Base-by-base conservation (phyloP, 2,329 filamentous ascomycete genomes). In the Fusarium sp. region DNA sequence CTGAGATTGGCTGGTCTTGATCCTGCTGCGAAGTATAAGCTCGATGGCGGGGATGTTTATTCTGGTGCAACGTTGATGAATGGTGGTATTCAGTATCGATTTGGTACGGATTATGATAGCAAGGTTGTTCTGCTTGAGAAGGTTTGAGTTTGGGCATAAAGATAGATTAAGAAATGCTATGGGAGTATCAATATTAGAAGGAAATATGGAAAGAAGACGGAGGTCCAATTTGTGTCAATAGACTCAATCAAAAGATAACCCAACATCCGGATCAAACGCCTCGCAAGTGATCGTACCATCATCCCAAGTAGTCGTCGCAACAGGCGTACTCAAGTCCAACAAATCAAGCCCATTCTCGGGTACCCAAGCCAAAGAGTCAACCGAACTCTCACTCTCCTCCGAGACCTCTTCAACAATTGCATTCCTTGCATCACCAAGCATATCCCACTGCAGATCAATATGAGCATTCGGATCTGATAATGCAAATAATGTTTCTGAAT, bases 11-110 rank as follows among this genome's bases (percentile, higher is more conserved):
- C 87, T 67, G 89, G 89, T 0, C 73, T 91, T 56, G 88, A 90
- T 60, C 70, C 84, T 0, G 62, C 73, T 8, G 86, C 87, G 0
- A 82, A 75, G 51, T 91, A 91, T 70, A 84, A 77, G 18, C 77
- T 88, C 19, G 80, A 85, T 43, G 86, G 85, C 1, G 84, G 86
- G 30, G 80, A 77, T 26, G 84, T 82, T 9, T 86, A 85, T 64
- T 86, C 84, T 1, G 89, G 89, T 0, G 82, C 84, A 12, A 90
- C 87, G 10, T 79, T 90, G 72, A 90, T 90, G 86, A 90, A 89
- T 66, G 81, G 82, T 2, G 89, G 89, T 0, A 72, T 91, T 39
- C 86, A 89, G 76, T 81, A 84, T 75, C 69, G 77, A 7, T 85
- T 88, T 67, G 71, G 78, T 1, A 79, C 77, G 1, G 88, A 90